Base-by-base conservation (phyloP, 2,329 filamentous ascomycete species). In the Pestalotiopsis sp. region DNA sequence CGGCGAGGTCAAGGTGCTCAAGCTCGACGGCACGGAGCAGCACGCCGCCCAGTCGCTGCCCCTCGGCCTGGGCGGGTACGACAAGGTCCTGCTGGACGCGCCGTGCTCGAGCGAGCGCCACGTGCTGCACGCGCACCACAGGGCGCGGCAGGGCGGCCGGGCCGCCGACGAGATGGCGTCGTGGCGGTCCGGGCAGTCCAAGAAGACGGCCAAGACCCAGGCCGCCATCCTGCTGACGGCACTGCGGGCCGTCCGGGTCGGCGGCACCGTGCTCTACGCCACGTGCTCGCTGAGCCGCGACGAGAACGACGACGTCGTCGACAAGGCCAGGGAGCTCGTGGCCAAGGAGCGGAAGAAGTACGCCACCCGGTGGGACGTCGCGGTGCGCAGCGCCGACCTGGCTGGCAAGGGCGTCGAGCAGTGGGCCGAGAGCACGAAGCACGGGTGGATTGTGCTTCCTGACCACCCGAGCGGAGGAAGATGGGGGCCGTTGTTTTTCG, bases 401-500 rank as follows among this genome's bases (percentile, higher is more conserved):
- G 74, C 58, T 14, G 70, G 64, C 0, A 36, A 49, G 11, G 70
- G 70, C 12, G 39, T 77, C n/a, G 75, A 70, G 23, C 60, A 56
- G 4, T 74, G 75, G 73, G 75, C 75, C 72, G 74, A 77, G 57
- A 65, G 71, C 52, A 82, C 80, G 6, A 79, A 77, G 49, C 69
- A 77, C 65, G 81, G 80, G 1, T 81, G 80, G 79, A 77, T 82
- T 49, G 79, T 79, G 3, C 71, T 82, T 27, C 81, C 81, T 5
- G 81, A 83, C 70, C 80, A 81, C 27, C 70, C 70, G 1, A 71
- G 64, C 64, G 73, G 76, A 11, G 77, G 77, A 3, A 73, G 72
- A 70, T 82, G 80, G 79, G 81, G 81, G 1, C 81, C 81, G 20
- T 70, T 82, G 38, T 82, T 78, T 74, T 82, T 82, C 67, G 74